These are phyloP conservation scores for Ciborinia camelliae DNA, from an alignment of 2,329 filamentous ascomycete species.

Conservation along the genomic window DNA sequence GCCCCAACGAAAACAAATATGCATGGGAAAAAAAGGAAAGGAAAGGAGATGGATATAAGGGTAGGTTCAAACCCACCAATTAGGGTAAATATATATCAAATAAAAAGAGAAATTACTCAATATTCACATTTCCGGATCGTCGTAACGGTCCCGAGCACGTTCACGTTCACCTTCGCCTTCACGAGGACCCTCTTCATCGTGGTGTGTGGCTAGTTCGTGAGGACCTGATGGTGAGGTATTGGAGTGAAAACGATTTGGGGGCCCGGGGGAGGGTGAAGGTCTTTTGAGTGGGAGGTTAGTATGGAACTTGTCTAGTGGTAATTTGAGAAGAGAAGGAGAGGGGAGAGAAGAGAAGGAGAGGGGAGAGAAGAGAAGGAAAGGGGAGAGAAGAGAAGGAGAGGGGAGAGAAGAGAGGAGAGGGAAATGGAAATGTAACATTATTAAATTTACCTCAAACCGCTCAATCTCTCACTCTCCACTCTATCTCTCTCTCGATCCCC, in stretches of 20 bases:
- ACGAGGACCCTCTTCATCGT: not conserved
- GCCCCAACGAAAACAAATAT: not conserved
- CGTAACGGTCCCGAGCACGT: not conserved
- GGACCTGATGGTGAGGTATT: not conserved
- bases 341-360: not conserved
- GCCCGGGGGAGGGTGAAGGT: not conserved
- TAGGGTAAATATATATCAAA: not conserved
- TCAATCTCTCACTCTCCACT: not conserved
- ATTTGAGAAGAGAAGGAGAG: not conserved
- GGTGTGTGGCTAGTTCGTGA: constrained; percentile 1
- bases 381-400: no score
- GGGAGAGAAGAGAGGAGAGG: not conserved
- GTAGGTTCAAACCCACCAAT: not conserved
- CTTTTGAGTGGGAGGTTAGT: not conserved
- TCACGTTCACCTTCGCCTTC: not conserved
- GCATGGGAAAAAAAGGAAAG: not conserved
- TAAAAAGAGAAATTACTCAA: constrained; percentile 6
- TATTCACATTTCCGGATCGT: constrained; percentile 17
- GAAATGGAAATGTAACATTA: not conserved
- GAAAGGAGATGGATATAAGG: not conserved
- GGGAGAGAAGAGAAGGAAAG: not conserved
- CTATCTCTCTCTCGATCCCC: not conserved
- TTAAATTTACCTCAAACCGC: not conserved
- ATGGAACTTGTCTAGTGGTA: not conserved
- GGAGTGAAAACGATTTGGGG: not conserved